Conservation (phyloP, 1,284 basidiomycete genomes). For the Leccinum olivaceoglutinosum region DNA sequence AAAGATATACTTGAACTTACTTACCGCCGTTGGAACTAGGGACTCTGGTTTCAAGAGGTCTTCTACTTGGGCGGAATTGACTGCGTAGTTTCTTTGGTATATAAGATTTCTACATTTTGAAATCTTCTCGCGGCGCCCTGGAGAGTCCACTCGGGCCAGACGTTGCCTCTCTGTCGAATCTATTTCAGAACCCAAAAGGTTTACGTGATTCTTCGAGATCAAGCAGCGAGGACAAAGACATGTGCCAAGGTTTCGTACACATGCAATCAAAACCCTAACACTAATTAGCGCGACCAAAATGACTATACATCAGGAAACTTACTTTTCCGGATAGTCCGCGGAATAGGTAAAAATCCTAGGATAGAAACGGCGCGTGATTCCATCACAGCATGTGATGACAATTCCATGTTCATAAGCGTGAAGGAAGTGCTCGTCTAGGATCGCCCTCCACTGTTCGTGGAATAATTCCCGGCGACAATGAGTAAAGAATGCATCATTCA, state of each 20-base stretch:
- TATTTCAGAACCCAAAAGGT: background rate
- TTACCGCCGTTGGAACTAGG: background rate
- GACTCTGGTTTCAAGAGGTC: background rate
- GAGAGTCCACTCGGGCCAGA: background rate
- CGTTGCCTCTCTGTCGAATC: background rate
- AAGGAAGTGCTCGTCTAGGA: background rate
- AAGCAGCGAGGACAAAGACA: background rate
- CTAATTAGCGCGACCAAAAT: background rate
- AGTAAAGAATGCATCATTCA: background rate
- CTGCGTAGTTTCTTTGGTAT: background rate
- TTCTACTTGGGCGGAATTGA: background rate
- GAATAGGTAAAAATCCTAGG: background rate
- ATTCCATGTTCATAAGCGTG: background rate
- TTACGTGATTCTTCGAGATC: background rate
- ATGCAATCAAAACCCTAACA: background rate
- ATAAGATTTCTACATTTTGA: background rate
- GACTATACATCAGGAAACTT: background rate
- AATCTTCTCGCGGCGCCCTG: background rate
- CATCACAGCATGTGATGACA: background rate
- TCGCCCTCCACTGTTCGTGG: background rate
- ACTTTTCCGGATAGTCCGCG: background rate
- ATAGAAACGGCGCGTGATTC: background rate
- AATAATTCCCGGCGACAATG: background rate
- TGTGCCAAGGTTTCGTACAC: background rate
- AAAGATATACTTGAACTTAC: background rate